Conservation (phyloP, 169 alveolate genomes). For the Amoebophrya sp. region DNA sequence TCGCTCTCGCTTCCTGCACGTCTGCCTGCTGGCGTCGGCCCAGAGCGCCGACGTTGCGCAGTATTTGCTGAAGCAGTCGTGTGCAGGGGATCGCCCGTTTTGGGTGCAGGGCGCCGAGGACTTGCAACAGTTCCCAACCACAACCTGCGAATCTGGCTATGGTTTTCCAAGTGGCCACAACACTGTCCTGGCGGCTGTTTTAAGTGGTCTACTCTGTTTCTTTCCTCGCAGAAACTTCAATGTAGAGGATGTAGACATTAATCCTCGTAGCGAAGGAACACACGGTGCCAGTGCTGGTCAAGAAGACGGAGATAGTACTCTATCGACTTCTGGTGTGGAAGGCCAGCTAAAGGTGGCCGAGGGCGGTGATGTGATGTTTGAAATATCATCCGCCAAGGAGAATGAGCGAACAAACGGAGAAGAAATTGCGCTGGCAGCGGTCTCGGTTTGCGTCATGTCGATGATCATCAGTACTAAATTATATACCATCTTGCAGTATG, state of each 20-base stretch:
- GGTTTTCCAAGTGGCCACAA: not conserved
- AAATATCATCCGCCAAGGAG: too few species aligned
- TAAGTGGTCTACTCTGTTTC: not conserved
- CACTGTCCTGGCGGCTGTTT: not conserved
- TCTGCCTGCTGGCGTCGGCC: not conserved
- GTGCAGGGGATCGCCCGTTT: not conserved
- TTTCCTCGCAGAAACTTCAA: not conserved
- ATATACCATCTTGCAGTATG: too few species aligned
- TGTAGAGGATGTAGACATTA: not conserved
- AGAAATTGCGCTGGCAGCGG: too few species aligned
- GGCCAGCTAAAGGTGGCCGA: too few species aligned
- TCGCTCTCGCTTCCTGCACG: not conserved
- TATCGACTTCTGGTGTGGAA: too few species aligned
- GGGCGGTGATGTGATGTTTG: too few species aligned
- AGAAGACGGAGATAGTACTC: too few species aligned
- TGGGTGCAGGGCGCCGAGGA: not conserved
- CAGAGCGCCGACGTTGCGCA: not conserved
- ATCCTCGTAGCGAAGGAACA: too few species aligned
- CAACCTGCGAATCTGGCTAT: not conserved
- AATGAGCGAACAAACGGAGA: too few species aligned
- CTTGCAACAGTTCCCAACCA: not conserved
- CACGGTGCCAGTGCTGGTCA: too few species aligned
- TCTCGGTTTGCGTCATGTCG: too few species aligned
- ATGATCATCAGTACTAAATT: not conserved
- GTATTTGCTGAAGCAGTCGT: not conserved